Percentiles rank a stretch among this genome's conserved stretches.
phyloP scores from a whole-genome alignment of 805 yeast species.

The Wickerhamomyces queroliae region DNA sequence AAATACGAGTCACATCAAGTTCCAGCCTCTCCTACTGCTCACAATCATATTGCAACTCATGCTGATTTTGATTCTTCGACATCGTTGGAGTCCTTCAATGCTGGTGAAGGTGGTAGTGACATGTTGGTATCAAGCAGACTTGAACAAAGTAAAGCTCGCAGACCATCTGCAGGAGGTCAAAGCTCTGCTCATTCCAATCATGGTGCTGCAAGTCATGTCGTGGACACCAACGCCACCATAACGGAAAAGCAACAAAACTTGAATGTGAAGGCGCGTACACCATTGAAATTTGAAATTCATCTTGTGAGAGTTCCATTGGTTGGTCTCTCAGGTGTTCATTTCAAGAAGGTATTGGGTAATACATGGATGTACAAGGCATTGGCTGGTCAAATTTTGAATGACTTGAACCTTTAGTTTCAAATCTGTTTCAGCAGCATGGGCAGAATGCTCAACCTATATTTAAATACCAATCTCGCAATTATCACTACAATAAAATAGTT shows the following conservation, averaged over 20 bases:
- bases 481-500: no score
- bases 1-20: conserved; percentile 17
- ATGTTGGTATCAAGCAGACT: conserved; percentile 56
- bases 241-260: conserved; percentile 1
- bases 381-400: conserved; percentile 70
- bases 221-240: conserved; percentile 4
- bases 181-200: conserved; percentile 4
- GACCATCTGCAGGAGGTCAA: conserved; percentile 7
- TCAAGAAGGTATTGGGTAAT: conserved; percentile 88
- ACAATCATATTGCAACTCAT: conserved; percentile 25
- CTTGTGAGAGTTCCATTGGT: conserved; percentile 89
- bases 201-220: conserved; percentile 3
- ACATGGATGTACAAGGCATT: conserved; percentile 92
- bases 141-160: conserved; percentile 36
- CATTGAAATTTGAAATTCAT: conserved; percentile 84
- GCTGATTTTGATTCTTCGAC: conserved; percentile 35
- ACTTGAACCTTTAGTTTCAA: conserved; percentile 16
- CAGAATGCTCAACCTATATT: no score
- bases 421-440: not conserved
- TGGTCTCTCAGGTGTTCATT: conserved; percentile 89
- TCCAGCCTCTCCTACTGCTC: conserved; percentile 23
- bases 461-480: no score
- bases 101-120: conserved; percentile 40
- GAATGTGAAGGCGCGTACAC: conserved; percentile 37
- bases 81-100: conserved; percentile 58